Evolutionary conservation across 2,329 filamentous ascomycete genomes (phyloP).

Genomic region (Daldinia eschscholtzii): DNA sequence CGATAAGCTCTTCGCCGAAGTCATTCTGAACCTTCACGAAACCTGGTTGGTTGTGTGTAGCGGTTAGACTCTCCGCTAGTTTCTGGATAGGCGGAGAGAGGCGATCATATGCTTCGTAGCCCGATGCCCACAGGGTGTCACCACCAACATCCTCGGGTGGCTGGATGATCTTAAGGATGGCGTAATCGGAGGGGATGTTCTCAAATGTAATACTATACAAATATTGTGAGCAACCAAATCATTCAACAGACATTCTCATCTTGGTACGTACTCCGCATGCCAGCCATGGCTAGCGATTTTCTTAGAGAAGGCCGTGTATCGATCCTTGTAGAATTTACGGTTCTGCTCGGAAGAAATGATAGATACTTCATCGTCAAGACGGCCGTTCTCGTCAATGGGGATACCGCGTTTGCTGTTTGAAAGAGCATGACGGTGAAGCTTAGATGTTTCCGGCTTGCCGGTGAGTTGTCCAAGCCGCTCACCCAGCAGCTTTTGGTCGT

Average conservation of each 20-base stretch:
- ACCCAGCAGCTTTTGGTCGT: conserved; percentile 61
- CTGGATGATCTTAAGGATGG: conserved; percentile 64
- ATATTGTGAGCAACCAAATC: conserved; percentile 5
- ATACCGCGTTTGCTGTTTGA: conserved; percentile 42
- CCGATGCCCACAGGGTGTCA: conserved; percentile 63
- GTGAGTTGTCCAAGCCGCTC: conserved; percentile 59
- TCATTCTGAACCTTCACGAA: conserved; percentile 64
- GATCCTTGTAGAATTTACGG: conserved; percentile 65
- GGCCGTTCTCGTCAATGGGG: conserved; percentile 62
- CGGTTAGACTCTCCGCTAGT: conserved; percentile 63
- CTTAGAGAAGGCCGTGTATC: conserved; percentile 51
- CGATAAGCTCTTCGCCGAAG: conserved; percentile 61
- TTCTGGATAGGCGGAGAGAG: conserved; percentile 62
- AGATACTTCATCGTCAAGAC: conserved; percentile 67
- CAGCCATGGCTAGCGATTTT: conserved; percentile 59
- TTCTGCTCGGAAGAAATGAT: conserved; percentile 69
- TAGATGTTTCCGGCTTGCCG: conserved; percentile 62
- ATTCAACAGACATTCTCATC: accelerated
- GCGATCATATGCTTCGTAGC: conserved; percentile 67
- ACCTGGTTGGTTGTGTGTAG: conserved; percentile 62
- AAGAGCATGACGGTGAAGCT: conserved; percentile 67
- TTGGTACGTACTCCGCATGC: conserved; percentile 60
- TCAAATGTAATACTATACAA: conserved; percentile 62
- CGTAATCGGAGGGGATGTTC: conserved; percentile 65
- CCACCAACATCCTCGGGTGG: conserved; percentile 61